Base-by-base conservation (phyloP, 2,329 filamentous ascomycete genomes). In the Monilinia vaccinii-corymbosi region DNA sequence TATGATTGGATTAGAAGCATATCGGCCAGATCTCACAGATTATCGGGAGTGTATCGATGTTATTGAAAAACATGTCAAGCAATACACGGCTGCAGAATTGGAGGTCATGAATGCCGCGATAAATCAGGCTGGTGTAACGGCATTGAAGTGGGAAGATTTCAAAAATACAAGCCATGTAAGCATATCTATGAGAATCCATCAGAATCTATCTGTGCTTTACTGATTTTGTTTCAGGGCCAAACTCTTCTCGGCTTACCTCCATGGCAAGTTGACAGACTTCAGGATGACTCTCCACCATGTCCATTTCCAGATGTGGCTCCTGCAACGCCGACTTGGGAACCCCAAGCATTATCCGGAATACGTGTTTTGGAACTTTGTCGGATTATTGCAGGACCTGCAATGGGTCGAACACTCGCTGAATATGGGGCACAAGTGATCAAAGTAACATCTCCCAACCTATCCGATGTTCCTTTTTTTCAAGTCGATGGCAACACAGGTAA, bases 391-490 rank as follows among this genome's bases (percentile, higher is more conserved):
- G 87, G 87, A 0, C 87, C 87, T n/a, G 82, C 85, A 5, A 84
- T 91, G 65, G 83, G 83, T 3, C 81, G 86, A 34, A 84, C 84
- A 1, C 78, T 91, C 0, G 86, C 85, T n/a, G 87, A 89, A 63
- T 86, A 90, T 69, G 88, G 88, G 2, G 88, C 88, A 9, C 81
- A 86, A 57, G 87, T 91, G 0, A 78, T 91, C 65, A 88, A 89
- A 67, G 78, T 91, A 49, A 90, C 86, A 3, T 83, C 82, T 9
- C 81, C 84, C 0, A 75, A 82, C 49, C 76, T 91, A n/a, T 81
- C 82, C 5, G 87, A 89, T 62, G 83, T 89, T 1, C 84, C 85
- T 0, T 86, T 87, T 72, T 88, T 88, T 72, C 86, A 89, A 66
- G 80, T 88, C 1, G 86, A 89, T 64, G 82, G 85, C 14, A 89